phyloP scores from a whole-genome alignment of 352 stramenopile genomes.

The Phytopythium sindhum region DNA sequence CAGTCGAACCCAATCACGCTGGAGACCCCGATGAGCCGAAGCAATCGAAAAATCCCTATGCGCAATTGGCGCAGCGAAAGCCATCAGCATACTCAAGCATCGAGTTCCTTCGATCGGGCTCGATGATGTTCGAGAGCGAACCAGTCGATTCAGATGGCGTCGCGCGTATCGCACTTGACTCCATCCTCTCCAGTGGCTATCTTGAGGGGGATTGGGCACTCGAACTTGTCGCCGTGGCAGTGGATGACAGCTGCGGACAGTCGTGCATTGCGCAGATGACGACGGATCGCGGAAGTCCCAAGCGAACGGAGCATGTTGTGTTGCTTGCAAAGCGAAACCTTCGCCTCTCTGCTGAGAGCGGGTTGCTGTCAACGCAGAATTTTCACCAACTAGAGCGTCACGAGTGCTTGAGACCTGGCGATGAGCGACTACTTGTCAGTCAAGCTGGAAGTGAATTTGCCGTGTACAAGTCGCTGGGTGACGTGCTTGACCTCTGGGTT shows the following conservation, averaged over 20 bases:
- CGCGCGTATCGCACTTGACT: constrained; percentile 17
- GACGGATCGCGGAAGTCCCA: constrained; percentile 9
- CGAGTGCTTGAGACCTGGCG: constrained; percentile 19
- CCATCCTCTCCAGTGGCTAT: not conserved
- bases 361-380: constrained; percentile 21
- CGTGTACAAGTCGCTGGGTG: constrained; percentile 31
- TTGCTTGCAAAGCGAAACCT: constrained; percentile 24
- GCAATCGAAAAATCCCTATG: not conserved
- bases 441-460: constrained; percentile 35
- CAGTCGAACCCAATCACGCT: not conserved
- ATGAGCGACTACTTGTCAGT: constrained; percentile 18
- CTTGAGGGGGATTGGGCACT: not conserved
- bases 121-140: constrained; percentile 16
- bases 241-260: constrained; percentile 20
- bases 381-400: constrained; percentile 37
- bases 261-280: constrained; percentile 17
- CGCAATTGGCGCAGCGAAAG: not conserved
- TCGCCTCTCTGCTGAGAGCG: constrained; percentile 23
- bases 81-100: constrained; percentile 15
- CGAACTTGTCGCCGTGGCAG: constrained; percentile 31
- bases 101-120: constrained; percentile 22
- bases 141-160: constrained; percentile 14
- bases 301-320: constrained; percentile 2
- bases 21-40: not conserved
- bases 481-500: constrained; percentile 29